Conservation (phyloP, 129 eudicot genomes). For the Chrysanthemum makinoi region DNA sequence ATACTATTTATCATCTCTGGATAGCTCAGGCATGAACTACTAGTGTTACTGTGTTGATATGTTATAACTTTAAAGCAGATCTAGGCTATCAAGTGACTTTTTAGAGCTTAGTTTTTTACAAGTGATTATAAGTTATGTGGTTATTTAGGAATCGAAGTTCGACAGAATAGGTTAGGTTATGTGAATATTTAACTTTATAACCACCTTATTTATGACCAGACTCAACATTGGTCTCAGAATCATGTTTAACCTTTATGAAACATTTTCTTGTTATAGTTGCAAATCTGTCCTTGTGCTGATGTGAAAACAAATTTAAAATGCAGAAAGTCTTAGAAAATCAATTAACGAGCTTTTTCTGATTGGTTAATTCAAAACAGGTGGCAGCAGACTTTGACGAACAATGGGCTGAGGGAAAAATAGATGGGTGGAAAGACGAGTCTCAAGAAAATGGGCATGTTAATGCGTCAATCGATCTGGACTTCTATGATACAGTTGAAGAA, state of each 20-base stretch:
- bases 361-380: conserved; percentile 49
- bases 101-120: no score
- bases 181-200: background rate
- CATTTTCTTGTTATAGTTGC: background rate
- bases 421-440: conserved; percentile 69
- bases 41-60: no score
- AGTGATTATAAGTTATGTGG: no score
- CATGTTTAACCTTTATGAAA: no score
- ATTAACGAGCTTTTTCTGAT: conserved; percentile 3
- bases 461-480: conserved; percentile 75
- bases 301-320: background rate
- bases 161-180: no score
- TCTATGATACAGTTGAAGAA: conserved; percentile 78
- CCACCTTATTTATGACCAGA: background rate
- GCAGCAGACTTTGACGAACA: conserved; percentile 80
- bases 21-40: no score
- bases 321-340: background rate
- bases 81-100: no score
- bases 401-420: conserved; percentile 68
- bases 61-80: no score
- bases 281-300: background rate
- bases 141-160: no score
- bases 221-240: no score
- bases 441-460: conserved; percentile 65
- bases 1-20: no score